Percentiles rank a stretch among this genome's conserved stretches.
phyloP scores from a whole-genome alignment of 2,329 filamentous ascomycete genomes.

The Paramyrothecium sp. region DNA sequence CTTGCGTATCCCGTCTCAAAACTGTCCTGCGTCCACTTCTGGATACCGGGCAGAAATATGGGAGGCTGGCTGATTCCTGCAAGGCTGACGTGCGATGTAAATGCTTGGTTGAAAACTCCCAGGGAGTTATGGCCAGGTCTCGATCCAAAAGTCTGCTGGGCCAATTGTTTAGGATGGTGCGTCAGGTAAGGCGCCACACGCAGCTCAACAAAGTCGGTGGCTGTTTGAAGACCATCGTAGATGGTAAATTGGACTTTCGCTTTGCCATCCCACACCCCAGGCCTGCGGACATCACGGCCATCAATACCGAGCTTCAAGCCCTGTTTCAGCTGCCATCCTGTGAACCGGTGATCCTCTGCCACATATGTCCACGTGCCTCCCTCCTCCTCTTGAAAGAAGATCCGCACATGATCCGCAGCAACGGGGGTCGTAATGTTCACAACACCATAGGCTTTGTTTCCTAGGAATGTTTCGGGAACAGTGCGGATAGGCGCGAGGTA shows the following conservation, averaged over 20 bases:
- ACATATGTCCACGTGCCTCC: slow-evolving; percentile 22
- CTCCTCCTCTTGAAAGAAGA: slow-evolving; percentile 21
- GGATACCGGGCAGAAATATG: slow-evolving; percentile 10
- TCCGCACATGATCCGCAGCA: slow-evolving; percentile 19
- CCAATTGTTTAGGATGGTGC: slow-evolving; percentile 32
- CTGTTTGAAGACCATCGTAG: slow-evolving; percentile 11
- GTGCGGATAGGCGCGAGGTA: slow-evolving; percentile 29
- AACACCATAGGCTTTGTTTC: slow-evolving; percentile 12
- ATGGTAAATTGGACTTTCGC: slow-evolving; percentile 27
- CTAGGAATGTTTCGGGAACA: slow-evolving; percentile 13
- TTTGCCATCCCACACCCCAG: slow-evolving; percentile 22
- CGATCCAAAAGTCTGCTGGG: slow-evolving; percentile 17
- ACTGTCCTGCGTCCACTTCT: slow-evolving; percentile 38
- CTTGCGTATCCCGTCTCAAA: slow-evolving; percentile 36
- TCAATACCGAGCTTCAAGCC: slow-evolving; percentile 33
- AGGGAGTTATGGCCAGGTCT: background rate
- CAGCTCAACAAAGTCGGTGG: slow-evolving; percentile 24
- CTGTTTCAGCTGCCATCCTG: slow-evolving; percentile 17
- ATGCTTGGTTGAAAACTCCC: slow-evolving; percentile 2
- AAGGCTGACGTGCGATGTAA: background rate
- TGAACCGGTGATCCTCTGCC: slow-evolving; percentile 21
- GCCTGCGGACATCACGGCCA: slow-evolving; percentile 23
- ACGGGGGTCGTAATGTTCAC: slow-evolving; percentile 10
- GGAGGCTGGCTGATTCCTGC: slow-evolving; percentile 2
- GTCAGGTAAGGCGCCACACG: slow-evolving; percentile 32